Evolutionary conservation across 164 flowering plant species (phyloP).

Genomic region (grape (Vitis vinifera)): ASM3070453v1 NC_081809.1:4033501-4034000

Average conservation of each 20-base stretch:
- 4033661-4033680: constrained; percentile 79
- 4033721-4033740: constrained; percentile 88
- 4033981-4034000: neutral
- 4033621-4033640: constrained; percentile 79
- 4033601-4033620: constrained; percentile 82
- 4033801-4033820: constrained; percentile 64
- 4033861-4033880: constrained; percentile 1
- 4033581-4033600: constrained; percentile 43
- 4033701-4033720: constrained; percentile 88
- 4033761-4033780: constrained; percentile 83
- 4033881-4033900: neutral
- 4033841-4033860: constrained; percentile 32
- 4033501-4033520: neutral
- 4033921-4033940: neutral
- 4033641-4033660: constrained; percentile 76
- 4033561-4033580: constrained; percentile 38
- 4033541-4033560: constrained; percentile 25
- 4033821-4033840: constrained; percentile 44
- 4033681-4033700: constrained; percentile 82
- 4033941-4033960: no score
- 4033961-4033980: neutral
- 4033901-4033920: neutral
- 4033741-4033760: constrained; percentile 63
- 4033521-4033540: constrained; percentile 46
- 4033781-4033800: constrained; percentile 92